Conservation (phyloP, 2,329 filamentous ascomycete species). For the Cadophora luteo-olivacea region DNA sequence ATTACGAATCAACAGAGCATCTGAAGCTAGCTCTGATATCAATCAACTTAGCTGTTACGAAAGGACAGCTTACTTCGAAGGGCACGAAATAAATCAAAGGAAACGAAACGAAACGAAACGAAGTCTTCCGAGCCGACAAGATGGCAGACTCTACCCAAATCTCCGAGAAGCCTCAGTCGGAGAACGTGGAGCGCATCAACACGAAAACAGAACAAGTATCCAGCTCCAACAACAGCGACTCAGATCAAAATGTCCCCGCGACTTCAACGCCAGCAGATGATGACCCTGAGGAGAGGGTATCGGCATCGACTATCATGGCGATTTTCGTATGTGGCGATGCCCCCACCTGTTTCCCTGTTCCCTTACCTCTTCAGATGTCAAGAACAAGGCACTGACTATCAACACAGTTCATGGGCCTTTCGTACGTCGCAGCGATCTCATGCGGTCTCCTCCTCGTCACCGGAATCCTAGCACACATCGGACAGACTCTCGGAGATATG, state of each 20-base stretch:
- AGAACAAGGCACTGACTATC: too few relatives aligned
- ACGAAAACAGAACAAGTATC: constrained; percentile 18
- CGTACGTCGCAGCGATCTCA: constrained; percentile 32
- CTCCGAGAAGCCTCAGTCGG: constrained; percentile 5
- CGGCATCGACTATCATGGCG: constrained; percentile 32
- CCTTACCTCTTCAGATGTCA: background rate
- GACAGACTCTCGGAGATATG: constrained; percentile 30
- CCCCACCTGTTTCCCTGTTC: background rate
- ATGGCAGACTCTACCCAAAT: constrained; percentile 13
- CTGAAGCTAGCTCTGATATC: too few relatives aligned
- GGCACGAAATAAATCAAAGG: too few relatives aligned
- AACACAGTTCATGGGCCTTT: constrained; percentile 34
- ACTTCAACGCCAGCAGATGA: constrained; percentile 14
- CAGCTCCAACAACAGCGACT: constrained; percentile 15
- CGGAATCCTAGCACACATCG: constrained; percentile 40
- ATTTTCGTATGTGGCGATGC: constrained; percentile 36
- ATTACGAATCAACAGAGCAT: too few relatives aligned
- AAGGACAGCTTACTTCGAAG: too few relatives aligned
- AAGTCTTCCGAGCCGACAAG: background rate
- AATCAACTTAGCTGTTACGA: too few relatives aligned
- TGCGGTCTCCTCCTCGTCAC: constrained; percentile 36
- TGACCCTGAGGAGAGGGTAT: constrained; percentile 26
- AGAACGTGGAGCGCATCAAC: constrained; percentile 9
- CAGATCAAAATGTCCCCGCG: constrained; percentile 14
- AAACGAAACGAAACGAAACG: background rate